Evolutionary conservation across 169 alveolate species (phyloP).

Genomic region (Plasmodium ovale): DNA sequence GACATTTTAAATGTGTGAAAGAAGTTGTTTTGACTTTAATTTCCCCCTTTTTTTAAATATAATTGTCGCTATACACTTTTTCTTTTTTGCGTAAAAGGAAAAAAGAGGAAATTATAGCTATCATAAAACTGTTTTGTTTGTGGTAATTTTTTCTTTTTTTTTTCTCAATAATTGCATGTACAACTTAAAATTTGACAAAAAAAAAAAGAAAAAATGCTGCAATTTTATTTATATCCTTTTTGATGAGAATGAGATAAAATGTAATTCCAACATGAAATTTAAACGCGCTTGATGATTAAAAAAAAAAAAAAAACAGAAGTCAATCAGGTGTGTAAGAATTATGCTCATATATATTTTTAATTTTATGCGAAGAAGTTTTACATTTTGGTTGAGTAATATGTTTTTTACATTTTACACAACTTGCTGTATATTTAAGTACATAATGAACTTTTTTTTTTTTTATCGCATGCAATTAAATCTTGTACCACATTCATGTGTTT

Average conservation of each 20-base stretch:
- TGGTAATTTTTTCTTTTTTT: too few relatives aligned
- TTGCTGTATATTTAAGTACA: neutral
- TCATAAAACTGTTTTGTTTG: too few relatives aligned
- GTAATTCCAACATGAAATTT: neutral
- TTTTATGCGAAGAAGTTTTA: neutral
- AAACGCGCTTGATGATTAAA: neutral
- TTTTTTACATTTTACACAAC: neutral
- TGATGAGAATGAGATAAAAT: conserved; percentile 10
- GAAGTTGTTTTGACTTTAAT: too few relatives aligned
- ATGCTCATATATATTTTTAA: conserved; percentile 22
- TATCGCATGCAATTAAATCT: conserved; percentile 4
- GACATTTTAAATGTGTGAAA: too few relatives aligned
- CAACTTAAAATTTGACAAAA: neutral
- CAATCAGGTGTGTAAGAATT: conserved; percentile 27
- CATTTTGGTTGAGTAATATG: neutral
- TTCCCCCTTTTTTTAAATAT: too few relatives aligned
- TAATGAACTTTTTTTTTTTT: neutral
- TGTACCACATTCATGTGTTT: neutral
- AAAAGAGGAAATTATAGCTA: too few relatives aligned
- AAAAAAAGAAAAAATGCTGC: neutral
- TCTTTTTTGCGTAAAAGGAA: too few relatives aligned
- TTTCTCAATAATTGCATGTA: neutral
- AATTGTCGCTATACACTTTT: too few relatives aligned
- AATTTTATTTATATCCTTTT: neutral
- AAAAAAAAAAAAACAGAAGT: neutral